These are phyloP conservation scores for Diaporthe ampelina DNA, from an alignment of 2,329 filamentous ascomycete genomes.

Conservation along the genomic window DNA sequence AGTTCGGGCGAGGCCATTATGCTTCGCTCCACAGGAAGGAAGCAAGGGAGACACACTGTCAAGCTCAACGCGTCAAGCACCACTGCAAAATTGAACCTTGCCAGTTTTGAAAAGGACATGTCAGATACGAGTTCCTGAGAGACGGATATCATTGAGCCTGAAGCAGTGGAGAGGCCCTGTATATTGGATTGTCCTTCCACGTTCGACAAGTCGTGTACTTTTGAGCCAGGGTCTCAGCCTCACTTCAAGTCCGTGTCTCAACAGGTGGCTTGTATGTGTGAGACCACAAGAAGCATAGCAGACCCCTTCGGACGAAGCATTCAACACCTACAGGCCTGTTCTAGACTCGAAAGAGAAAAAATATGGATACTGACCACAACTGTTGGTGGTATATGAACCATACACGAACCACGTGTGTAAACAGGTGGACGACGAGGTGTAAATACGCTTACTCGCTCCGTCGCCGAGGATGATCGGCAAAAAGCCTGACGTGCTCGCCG, in stretches of 20 bases:
- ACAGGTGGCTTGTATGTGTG: not conserved
- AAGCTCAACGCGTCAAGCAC: not conserved
- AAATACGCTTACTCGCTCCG: not conserved
- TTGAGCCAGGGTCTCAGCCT: not conserved
- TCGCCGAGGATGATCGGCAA: conserved; percentile 20
- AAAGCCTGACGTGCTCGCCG: conserved; percentile 29
- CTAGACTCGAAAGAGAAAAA: not conserved
- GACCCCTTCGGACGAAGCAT: not conserved
- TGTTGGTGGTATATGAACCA: too few relatives aligned
- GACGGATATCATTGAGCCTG: too few relatives aligned
- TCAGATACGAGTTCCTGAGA: not conserved
- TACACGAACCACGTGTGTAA: conserved; percentile 3
- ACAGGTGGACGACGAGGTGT: not conserved
- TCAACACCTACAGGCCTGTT: too few relatives aligned
- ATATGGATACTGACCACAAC: not conserved
- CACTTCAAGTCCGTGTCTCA: too few relatives aligned
- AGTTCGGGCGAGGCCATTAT: not conserved
- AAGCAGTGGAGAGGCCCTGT: not conserved
- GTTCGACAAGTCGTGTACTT: not conserved
- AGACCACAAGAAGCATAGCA: not conserved
- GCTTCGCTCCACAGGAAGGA: not conserved
- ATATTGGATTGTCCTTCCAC: not conserved
- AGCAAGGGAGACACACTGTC: not conserved
- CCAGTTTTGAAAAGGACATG: not conserved
- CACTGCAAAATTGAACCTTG: not conserved